Conservation (phyloP, 2,329 filamentous ascomycete genomes). For the Aspergillus hiratsukae region DNA sequence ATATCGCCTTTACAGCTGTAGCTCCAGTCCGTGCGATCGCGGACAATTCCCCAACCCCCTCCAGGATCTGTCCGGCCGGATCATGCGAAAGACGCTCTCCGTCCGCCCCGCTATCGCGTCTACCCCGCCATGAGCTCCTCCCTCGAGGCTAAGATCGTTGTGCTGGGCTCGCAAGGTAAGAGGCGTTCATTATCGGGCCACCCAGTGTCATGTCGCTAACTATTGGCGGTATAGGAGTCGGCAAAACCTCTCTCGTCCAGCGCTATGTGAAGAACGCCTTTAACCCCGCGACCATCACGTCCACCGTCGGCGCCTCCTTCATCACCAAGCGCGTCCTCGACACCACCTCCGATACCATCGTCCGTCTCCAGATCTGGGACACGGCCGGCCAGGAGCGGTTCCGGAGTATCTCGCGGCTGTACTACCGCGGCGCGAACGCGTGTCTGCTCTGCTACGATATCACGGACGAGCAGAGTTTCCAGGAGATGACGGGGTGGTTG, state of each 20-base stretch:
- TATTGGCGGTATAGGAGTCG: conserved; percentile 37
- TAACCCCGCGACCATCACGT: conserved; percentile 43
- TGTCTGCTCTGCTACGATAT: conserved; percentile 95
- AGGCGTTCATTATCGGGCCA: neutral
- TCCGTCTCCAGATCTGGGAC: conserved; percentile 95
- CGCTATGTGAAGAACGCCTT: conserved; percentile 47
- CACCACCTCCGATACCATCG: conserved; percentile 76
- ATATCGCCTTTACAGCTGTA: neutral
- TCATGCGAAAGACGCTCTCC: conserved; percentile 28
- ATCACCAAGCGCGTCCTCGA: conserved; percentile 77
- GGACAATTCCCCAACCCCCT: neutral
- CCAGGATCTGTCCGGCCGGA: conserved; percentile 11
- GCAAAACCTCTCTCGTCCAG: conserved; percentile 50
- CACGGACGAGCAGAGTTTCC: conserved; percentile 77
- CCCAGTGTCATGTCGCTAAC: neutral
- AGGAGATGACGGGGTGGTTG: conserved; percentile 90
- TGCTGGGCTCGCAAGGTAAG: conserved; percentile 48
- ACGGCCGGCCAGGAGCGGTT: conserved; percentile 95
- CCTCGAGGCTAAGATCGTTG: conserved; percentile 51
- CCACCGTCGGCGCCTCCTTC: conserved; percentile 76
- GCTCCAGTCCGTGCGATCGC: neutral
- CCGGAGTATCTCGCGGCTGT: conserved; percentile 86
- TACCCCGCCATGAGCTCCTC: conserved; percentile 43
- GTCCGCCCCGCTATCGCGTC: conserved; percentile 21
- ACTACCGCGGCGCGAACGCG: conserved; percentile 93